A percentile compares a stretch with the other conserved stretches of the same genome.
These are phyloP conservation scores for Ophiostoma angusticollis DNA, from an alignment of 2,329 filamentous ascomycete species.

Conservation along the genomic window DNA sequence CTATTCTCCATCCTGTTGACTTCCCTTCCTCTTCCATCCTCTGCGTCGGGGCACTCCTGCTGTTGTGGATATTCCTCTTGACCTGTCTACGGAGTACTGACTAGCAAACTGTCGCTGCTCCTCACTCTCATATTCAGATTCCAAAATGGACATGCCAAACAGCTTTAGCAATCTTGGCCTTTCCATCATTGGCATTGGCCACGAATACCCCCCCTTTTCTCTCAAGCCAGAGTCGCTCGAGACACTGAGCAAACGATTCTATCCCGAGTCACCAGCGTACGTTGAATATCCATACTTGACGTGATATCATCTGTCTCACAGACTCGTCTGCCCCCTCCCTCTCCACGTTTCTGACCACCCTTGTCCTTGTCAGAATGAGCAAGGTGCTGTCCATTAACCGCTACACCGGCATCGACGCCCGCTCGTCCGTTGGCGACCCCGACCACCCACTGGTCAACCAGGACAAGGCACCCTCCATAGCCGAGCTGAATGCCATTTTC, in stretches of 20 bases:
- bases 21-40: too few species aligned
- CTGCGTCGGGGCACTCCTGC: too few species aligned
- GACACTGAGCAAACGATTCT: slow-evolving; percentile 40
- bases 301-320: neutral
- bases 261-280: slow-evolving; percentile 47
- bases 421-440: slow-evolving; percentile 47
- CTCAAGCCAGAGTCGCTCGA: slow-evolving; percentile 39
- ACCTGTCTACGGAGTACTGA: too few species aligned
- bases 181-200: slow-evolving; percentile 45
- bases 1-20: too few species aligned
- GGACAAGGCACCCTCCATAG: slow-evolving; percentile 38
- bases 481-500: slow-evolving; percentile 41
- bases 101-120: too few species aligned
- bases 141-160: slow-evolving; percentile 28
- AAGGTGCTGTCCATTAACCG: slow-evolving; percentile 52
- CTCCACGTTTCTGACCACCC: neutral
- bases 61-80: too few species aligned
- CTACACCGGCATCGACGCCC: slow-evolving; percentile 50
- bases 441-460: slow-evolving; percentile 51
- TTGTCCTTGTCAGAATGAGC: slow-evolving; percentile 34
- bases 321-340: neutral
- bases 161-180: slow-evolving; percentile 41
- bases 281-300: slow-evolving; percentile 17
- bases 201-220: slow-evolving; percentile 45
- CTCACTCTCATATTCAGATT: too few species aligned